Base-by-base conservation (phyloP, 495 filamentous ascomycete genomes). In the Penicillium soppii region DNA sequence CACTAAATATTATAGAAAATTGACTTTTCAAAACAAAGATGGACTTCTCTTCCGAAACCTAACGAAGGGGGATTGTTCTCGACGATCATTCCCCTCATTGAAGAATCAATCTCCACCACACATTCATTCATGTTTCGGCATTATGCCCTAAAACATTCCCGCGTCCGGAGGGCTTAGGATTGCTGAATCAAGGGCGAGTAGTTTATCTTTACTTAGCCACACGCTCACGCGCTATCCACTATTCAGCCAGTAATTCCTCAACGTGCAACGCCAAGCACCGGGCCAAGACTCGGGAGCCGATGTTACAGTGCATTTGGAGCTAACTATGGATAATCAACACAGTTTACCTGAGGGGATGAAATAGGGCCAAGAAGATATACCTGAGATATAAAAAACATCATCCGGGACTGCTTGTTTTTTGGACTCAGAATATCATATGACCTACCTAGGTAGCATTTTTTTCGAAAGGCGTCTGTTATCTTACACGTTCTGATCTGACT, bases 251-350 rank as follows among this genome's bases (percentile, higher is more conserved):
- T 46, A 20, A 26, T 26, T 43, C 22, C 27, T 47, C 33, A 53
- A 48, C 54, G 54, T 58, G 55, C 58, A 42, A 45, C 41, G 55
- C 58, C 47, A 61, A 61, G 58, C 30, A 13, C 36, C 26, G 17
- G 26, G 58, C 58, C 55, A 54, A 58, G 54, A 37, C 44, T 38
- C 19, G 30, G 32, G 33, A 9, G 21, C 40, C 36, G 44, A 53
- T 50, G 55, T 61, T 61, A 41, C 51, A 55, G 16, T 47, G 41
- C 40, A 52, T 32, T 27, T 30, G 6, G 4, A 30, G 13, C 15
- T 48, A 15, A 17, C 15, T 37, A 12, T 26, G 33, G 17, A 10
- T 16, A 8, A 33, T 9, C 13, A 19, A 15, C 20, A 17, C 27
- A 19, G 39, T 10, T 32, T 32, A 2, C 23, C 15, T 33, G 43